These are phyloP conservation scores for Sergeia podlipaevii DNA, from an alignment of 208 protist species.

Conservation along the genomic window DNA sequence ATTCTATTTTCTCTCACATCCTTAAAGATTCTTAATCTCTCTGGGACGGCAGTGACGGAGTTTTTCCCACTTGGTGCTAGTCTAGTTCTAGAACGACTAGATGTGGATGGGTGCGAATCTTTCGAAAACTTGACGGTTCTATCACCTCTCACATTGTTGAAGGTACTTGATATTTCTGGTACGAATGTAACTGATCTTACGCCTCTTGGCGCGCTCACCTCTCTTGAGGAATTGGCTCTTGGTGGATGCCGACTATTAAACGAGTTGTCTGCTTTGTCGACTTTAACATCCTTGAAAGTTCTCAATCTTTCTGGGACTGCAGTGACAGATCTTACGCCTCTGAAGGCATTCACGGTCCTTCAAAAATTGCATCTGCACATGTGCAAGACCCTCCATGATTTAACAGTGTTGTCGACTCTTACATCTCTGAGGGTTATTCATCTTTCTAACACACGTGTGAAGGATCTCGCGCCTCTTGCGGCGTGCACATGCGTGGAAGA, in stretches of 20 bases:
- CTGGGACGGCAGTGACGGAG: neutral
- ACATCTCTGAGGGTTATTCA: neutral
- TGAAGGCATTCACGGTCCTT: slow-evolving; percentile 1
- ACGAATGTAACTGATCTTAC: neutral
- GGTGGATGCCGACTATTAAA: neutral
- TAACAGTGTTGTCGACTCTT: neutral
- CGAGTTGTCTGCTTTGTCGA: neutral
- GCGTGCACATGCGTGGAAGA: neutral
- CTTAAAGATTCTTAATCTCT: neutral
- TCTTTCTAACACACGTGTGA: neutral
- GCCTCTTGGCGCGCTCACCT: neutral
- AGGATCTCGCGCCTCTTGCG: neutral
- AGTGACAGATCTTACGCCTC: too few relatives aligned
- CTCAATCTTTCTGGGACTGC: too few relatives aligned
- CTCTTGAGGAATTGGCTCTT: neutral
- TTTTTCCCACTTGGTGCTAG: neutral
- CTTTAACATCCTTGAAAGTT: too few relatives aligned
- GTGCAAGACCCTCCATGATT: neutral
- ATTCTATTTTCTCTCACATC: neutral
- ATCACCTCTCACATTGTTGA: neutral
- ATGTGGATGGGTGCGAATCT: neutral
- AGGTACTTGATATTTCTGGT: neutral
- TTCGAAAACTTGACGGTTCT: neutral
- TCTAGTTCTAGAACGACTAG: neutral
- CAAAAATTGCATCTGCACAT: too few relatives aligned